These are phyloP conservation scores for Rosa multiflora DNA, from an alignment of 306 rosid species.

Conservation along the genomic window DNA sequence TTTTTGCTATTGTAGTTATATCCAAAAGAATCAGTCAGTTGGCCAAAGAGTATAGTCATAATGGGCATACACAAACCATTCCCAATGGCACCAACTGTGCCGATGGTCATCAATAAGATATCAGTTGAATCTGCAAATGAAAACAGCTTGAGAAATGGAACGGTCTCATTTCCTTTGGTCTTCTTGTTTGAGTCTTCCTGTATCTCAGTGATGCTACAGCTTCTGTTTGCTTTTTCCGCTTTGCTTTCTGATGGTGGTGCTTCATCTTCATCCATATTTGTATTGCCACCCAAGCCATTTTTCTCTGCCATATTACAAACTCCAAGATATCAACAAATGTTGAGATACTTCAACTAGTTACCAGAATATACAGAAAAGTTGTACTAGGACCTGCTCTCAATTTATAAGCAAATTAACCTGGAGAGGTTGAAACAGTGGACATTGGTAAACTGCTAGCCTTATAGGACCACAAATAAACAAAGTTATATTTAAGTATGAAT, in stretches of 20 bases:
- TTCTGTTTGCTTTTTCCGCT: background rate
- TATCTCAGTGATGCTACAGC: background rate
- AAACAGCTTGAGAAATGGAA: constrained; percentile 68
- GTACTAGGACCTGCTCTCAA: background rate
- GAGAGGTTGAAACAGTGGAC: background rate
- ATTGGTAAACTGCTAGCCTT: background rate
- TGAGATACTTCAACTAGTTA: background rate
- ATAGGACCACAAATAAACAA: background rate
- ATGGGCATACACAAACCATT: constrained; percentile 65
- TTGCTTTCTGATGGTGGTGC: background rate
- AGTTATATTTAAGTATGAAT: background rate
- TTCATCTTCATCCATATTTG: background rate
- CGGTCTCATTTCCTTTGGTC: constrained; percentile 33
- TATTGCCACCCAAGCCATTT: background rate
- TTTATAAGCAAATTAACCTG: background rate
- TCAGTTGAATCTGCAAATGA: constrained; percentile 76
- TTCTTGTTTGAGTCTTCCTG: constrained; percentile 6
- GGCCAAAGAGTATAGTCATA: constrained; percentile 71
- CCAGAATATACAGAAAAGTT: background rate
- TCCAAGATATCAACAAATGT: background rate
- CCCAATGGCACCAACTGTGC: constrained; percentile 69
- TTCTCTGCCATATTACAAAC: background rate
- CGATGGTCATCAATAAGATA: constrained; percentile 51
- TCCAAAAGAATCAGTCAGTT: constrained; percentile 61
- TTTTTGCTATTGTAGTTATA: constrained; percentile 36